Percentiles rank a stretch among this genome's conserved stretches.
These are phyloP conservation scores for Diaporthe humulicola DNA, from an alignment of 2,329 filamentous ascomycete species.

Conservation along the genomic window DNA sequence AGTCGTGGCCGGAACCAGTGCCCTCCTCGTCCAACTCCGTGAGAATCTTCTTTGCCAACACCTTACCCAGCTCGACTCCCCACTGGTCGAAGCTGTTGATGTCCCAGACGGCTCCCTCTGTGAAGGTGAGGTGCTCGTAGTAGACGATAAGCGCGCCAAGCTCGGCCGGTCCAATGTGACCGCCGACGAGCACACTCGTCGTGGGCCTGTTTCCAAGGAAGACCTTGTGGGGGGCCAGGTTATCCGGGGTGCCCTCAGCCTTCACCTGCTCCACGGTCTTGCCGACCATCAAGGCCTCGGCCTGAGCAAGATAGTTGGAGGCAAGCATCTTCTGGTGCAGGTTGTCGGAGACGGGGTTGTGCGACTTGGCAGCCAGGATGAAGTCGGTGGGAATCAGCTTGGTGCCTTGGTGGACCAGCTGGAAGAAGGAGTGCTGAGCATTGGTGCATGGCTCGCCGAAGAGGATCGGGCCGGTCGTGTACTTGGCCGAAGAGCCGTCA, in stretches of 20 bases:
- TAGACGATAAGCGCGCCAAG: conserved; percentile 97
- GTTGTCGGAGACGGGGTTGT: conserved; percentile 94
- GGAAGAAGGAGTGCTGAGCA: conserved; percentile 99
- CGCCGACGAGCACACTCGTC: conserved; percentile 89
- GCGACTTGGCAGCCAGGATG: conserved; percentile 94
- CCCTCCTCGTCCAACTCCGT: conserved; percentile 85
- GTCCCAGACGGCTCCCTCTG: conserved; percentile 97
- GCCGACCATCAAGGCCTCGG: conserved; percentile 91
- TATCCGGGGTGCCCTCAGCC: conserved; percentile 78
- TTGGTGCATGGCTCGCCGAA: conserved; percentile 99
- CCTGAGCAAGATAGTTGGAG: conserved; percentile 91
- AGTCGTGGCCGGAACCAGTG: conserved; percentile 81
- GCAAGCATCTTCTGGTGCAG: conserved; percentile 97
- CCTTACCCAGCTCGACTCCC: conserved; percentile 98
- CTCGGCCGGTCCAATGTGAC: conserved; percentile 93
- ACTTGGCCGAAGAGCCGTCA: conserved; percentile 92
- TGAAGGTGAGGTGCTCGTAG: conserved; percentile 99
- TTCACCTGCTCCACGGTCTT: conserved; percentile 86
- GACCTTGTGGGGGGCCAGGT: conserved; percentile 96
- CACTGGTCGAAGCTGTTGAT: conserved; percentile 99
- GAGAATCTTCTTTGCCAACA: conserved; percentile 91
- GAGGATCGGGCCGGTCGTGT: conserved; percentile 93
- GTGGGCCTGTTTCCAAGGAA: conserved; percentile 98
- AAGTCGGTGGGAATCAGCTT: conserved; percentile 99
- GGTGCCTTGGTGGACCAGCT: conserved; percentile 98